Evolutionary conservation across 2,329 filamentous ascomycete genomes (phyloP), one percentile per base, ranked within the genome.

Genomic region (Diaporthe eres): DNA sequence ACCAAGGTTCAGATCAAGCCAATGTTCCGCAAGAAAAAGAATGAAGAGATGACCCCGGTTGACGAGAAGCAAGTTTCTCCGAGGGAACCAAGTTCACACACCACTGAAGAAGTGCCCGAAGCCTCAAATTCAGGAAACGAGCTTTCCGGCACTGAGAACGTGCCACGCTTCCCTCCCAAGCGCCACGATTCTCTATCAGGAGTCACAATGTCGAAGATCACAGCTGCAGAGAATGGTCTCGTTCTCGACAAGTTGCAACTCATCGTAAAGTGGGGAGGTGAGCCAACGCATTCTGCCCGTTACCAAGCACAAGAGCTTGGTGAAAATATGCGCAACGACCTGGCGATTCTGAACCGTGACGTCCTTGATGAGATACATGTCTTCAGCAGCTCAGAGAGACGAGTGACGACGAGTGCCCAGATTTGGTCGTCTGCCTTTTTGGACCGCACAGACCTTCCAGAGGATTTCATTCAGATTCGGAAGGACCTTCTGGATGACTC

Each of bases 1-100:
- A 99, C 97, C 1, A 99, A 99, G 84, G 95, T 99, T 2, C 97
- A 99, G 84, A 98, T 99, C 83, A 99, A 99, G 84, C 97, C 97
- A 13, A 98, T 99, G 95, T 99, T 99, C 84, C 92, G 96, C 71
- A 98, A 96, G 86, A 93, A 95, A 81, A 95, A 92, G 81, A 90
- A 92, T 3, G 91, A 94, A 70, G 91, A 92, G 78, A 82, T 86
- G 75, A 68, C 82, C 4, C 76, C 82, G 2, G 82, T 85, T 5
- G 82, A 85, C 17, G 86, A 87, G 76, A 81, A 80, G 44, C 77
- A 80, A 34, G 79, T 80, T 70, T 78, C 84, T 44, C 81, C 85
- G 17, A 83, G 85, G 67, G 44, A 77, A 80, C 60, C 77, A 19
- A 42, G 74, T 7, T 77, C 80, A 10, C 77, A 76, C 34, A n/a